Conservation (phyloP, 2,329 filamentous ascomycete species). For the Allantophomopsis lycopodina region DNA sequence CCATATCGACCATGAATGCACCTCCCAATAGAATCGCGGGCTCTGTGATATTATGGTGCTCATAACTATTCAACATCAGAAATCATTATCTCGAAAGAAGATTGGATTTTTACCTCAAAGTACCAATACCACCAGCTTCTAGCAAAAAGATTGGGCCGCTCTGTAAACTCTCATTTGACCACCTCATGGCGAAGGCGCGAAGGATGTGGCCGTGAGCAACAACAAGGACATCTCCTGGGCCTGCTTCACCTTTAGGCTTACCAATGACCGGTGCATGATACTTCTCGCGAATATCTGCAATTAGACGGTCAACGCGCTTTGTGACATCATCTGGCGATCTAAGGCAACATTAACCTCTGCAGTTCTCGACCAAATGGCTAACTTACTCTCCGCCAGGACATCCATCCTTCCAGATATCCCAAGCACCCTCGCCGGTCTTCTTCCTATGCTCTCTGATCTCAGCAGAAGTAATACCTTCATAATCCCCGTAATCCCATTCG, state of each 20-base stretch:
- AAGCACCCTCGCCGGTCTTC: constrained; percentile 42
- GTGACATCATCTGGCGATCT: constrained; percentile 49
- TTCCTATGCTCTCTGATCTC: constrained; percentile 48
- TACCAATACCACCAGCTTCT: constrained; percentile 79
- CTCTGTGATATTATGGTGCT: constrained; percentile 65
- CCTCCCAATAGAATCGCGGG: constrained; percentile 70
- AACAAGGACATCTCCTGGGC: constrained; percentile 54
- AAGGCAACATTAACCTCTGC: neutral
- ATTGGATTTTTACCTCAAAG: constrained; percentile 31
- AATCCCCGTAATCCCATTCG: constrained; percentile 82
- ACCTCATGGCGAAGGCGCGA: constrained; percentile 76
- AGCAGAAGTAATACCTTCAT: constrained; percentile 65
- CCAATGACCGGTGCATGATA: constrained; percentile 51
- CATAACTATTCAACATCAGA: constrained; percentile 36
- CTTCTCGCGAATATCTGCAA: constrained; percentile 55
- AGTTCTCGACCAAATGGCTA: neutral
- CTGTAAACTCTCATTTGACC: constrained; percentile 60
- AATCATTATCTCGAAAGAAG: neutral
- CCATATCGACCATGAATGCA: constrained; percentile 38
- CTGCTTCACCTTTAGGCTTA: constrained; percentile 26
- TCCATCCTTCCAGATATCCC: constrained; percentile 87
- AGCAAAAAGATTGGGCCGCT: constrained; percentile 69
- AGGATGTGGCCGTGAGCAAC: constrained; percentile 88
- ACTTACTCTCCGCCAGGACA: constrained; percentile 61
- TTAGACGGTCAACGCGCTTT: constrained; percentile 58